Conservation (phyloP, 208 protist genomes). For the Porcisia deanei region DNA sequence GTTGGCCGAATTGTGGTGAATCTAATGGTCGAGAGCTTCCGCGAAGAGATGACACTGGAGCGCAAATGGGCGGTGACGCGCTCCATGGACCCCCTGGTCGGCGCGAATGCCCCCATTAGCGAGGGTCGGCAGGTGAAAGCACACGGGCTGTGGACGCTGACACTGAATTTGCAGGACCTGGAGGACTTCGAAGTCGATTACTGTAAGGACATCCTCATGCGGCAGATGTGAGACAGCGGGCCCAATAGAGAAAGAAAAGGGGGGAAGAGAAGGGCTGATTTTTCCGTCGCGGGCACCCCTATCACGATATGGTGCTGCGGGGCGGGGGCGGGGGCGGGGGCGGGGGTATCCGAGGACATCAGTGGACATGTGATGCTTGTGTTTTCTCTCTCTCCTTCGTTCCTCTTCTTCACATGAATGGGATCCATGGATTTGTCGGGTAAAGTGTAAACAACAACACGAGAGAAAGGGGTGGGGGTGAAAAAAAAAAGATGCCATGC, state of each 20-base stretch:
- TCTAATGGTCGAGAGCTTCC: conserved; percentile 81
- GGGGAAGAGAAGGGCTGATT: neutral
- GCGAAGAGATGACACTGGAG: conserved; percentile 80
- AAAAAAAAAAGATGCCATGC: neutral
- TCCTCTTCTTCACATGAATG: conserved; percentile 3
- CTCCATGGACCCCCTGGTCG: conserved; percentile 79
- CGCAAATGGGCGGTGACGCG: conserved; percentile 89
- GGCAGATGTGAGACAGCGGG: conserved; percentile 47
- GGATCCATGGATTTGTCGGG: neutral
- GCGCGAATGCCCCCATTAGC: conserved; percentile 81
- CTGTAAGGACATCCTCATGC: conserved; percentile 86
- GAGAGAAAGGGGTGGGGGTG: neutral
- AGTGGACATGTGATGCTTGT: neutral
- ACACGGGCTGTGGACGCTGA: conserved; percentile 90
- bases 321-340: neutral
- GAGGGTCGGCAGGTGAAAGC: conserved; percentile 76
- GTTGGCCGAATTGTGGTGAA: conserved; percentile 89
- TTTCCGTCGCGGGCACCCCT: neutral
- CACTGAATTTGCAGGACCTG: conserved; percentile 89
- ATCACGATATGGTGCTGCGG: neutral
- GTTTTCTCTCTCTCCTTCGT: conserved; percentile 4
- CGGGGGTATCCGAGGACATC: neutral
- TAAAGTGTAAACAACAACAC: neutral
- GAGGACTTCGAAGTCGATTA: conserved; percentile 93
- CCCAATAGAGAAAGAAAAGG: neutral